phyloP scores from a whole-genome alignment of 2,329 filamentous ascomycete genomes.

The Claviceps humidiphila region DNA sequence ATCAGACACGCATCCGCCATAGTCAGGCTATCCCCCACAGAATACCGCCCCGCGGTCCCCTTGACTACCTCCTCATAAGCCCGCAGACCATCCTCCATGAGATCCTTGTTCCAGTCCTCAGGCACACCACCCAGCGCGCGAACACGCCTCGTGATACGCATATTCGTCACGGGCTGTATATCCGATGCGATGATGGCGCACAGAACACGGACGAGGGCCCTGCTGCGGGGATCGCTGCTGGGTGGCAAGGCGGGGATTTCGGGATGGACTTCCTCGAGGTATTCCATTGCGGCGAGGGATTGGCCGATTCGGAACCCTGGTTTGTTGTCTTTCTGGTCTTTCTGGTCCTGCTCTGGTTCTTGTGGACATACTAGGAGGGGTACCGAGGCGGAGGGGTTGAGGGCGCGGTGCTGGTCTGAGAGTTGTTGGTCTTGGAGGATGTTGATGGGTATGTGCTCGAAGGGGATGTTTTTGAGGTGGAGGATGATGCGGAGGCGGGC shows the following conservation, averaged over 20 bases:
- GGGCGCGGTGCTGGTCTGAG: constrained; percentile 26
- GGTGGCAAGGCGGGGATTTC: constrained; percentile 36
- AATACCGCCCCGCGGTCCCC: constrained; percentile 33
- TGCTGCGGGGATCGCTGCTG: constrained; percentile 19
- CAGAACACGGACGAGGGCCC: constrained; percentile 40
- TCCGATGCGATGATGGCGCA: constrained; percentile 42
- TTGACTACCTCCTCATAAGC: constrained; percentile 38
- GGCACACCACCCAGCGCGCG: constrained; percentile 28
- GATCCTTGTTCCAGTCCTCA: constrained; percentile 35
- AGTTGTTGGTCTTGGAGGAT: constrained; percentile 41
- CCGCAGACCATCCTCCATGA: constrained; percentile 38
- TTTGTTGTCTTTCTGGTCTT: neutral
- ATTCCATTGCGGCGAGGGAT: constrained; percentile 48
- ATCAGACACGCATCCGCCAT: constrained; percentile 46
- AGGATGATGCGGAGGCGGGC: constrained; percentile 48
- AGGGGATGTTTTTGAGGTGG: constrained; percentile 38
- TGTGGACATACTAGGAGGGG: constrained; percentile 35
- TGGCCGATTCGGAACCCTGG: constrained; percentile 34
- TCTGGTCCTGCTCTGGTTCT: neutral
- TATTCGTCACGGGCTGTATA: constrained; percentile 47
- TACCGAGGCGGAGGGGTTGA: constrained; percentile 42
- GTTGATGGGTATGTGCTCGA: constrained; percentile 35
- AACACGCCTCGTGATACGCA: constrained; percentile 37
- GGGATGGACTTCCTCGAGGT: constrained; percentile 42
- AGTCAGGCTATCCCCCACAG: constrained; percentile 40